Percentiles rank a stretch among this genome's conserved stretches.
phyloP scores from a whole-genome alignment of 352 stramenopile species.

The Globisporangium nodosum region DNA sequence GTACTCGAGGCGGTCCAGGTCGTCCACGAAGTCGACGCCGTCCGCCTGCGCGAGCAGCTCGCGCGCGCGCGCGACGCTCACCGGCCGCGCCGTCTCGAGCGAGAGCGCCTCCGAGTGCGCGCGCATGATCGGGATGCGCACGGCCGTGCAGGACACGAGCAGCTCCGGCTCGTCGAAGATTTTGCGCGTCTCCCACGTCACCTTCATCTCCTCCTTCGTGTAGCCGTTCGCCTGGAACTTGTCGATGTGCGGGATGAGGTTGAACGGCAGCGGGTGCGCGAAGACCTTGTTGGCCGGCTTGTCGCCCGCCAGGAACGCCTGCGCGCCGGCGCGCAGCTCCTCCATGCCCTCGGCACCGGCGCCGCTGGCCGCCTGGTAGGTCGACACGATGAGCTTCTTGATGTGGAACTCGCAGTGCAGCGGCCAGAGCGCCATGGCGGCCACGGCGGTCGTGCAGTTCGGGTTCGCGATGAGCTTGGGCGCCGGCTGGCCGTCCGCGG shows the following conservation, averaged over 20 bases:
- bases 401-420: slow-evolving; percentile 95
- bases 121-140: slow-evolving; percentile 95
- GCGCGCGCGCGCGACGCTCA: slow-evolving; percentile 81
- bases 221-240: slow-evolving; percentile 98
- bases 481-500: slow-evolving; percentile 32
- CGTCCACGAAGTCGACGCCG: slow-evolving; percentile 94
- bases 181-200: slow-evolving; percentile 98
- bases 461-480: slow-evolving; percentile 97
- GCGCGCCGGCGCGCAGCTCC: slow-evolving; percentile 89
- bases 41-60: slow-evolving; percentile 81
- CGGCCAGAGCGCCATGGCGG: slow-evolving; percentile 95
- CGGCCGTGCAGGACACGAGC: slow-evolving; percentile 90
- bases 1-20: slow-evolving; percentile 82
- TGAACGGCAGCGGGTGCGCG: slow-evolving; percentile 96
- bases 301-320: slow-evolving; percentile 74
- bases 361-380: slow-evolving; percentile 92
- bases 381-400: slow-evolving; percentile 95
- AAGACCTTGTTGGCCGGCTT: slow-evolving; percentile 90
- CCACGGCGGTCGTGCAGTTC: slow-evolving; percentile 98
- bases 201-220: slow-evolving; percentile 99
- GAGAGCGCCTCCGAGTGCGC: slow-evolving; percentile 96
- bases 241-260: slow-evolving; percentile 99
- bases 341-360: slow-evolving; percentile 92
- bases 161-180: slow-evolving; percentile 91
- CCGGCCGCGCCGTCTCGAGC: slow-evolving; percentile 90